phyloP scores from a whole-genome alignment of 1,139 yeast species.

The Kodamaea plutei region DNA sequence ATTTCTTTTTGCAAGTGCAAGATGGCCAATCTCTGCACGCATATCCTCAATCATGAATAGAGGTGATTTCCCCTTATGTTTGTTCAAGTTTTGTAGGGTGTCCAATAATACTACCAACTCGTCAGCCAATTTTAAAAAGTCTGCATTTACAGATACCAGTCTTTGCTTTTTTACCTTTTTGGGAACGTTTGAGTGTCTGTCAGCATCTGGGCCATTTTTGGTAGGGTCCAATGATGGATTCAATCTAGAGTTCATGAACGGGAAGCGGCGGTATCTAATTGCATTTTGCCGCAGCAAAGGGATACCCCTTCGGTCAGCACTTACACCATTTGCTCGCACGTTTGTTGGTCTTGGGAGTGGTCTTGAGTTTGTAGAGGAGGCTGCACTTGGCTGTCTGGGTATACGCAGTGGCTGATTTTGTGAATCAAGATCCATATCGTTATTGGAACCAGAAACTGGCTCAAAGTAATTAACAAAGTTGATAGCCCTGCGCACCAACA shows the following conservation, averaged over 20 bases:
- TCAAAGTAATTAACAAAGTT: slow-evolving; percentile 4
- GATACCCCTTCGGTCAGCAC: slow-evolving; percentile 6
- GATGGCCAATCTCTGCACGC: slow-evolving; percentile 3
- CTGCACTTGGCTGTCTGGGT: too few relatives aligned
- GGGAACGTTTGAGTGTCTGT: too few relatives aligned
- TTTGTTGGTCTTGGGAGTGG: too few relatives aligned
- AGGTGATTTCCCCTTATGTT: slow-evolving; percentile 5
- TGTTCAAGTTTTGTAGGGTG: slow-evolving; percentile 1
- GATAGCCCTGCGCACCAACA: slow-evolving; percentile 5
- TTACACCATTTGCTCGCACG: too few relatives aligned
- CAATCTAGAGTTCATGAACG: too few relatives aligned
- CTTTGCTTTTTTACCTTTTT: too few relatives aligned
- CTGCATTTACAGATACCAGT: slow-evolving; percentile 2
- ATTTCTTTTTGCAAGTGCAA: slow-evolving; percentile 4
- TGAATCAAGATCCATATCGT: too few relatives aligned
- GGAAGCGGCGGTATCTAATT: too few relatives aligned
- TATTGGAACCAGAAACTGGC: slow-evolving; percentile 1
- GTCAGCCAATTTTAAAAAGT: slow-evolving; percentile 3
- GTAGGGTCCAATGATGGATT: too few relatives aligned
- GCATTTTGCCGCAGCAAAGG: slow-evolving; percentile 17
- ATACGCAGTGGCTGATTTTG: too few relatives aligned
- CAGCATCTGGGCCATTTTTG: too few relatives aligned
- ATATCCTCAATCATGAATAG: slow-evolving; percentile 6
- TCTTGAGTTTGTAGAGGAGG: too few relatives aligned
- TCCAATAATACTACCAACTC: slow-evolving; percentile 3